These are phyloP conservation scores for Mariannaea elegans DNA, from an alignment of 2,329 filamentous ascomycete genomes.

Conservation along the genomic window DNA sequence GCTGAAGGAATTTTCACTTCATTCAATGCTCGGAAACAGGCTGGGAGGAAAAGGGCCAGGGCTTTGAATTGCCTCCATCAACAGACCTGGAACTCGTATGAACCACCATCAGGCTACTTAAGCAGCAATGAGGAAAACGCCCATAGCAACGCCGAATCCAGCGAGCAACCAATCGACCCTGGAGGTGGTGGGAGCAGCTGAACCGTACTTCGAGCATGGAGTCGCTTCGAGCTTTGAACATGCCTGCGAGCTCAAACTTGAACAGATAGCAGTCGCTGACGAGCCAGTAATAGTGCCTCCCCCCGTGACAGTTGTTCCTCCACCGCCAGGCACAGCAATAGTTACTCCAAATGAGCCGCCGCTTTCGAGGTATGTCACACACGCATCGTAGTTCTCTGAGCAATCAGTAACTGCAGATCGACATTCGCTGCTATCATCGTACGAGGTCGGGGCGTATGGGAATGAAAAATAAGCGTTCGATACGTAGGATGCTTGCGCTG, in stretches of 20 bases:
- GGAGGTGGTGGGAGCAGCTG: constrained; percentile 23
- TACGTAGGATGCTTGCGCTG: constrained; percentile 59
- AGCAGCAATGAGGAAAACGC: constrained; percentile 21
- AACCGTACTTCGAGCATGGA: constrained; percentile 48
- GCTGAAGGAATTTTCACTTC: too few relatives aligned
- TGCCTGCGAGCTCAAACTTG: constrained; percentile 61
- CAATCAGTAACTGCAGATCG: constrained; percentile 61
- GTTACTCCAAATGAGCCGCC: constrained; percentile 60
- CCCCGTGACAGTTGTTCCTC: constrained; percentile 61
- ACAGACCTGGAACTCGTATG: background rate
- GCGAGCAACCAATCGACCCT: constrained; percentile 18
- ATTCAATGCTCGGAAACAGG: background rate
- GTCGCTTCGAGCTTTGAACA: constrained; percentile 56
- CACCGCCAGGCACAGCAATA: constrained; percentile 62
- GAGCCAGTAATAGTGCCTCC: constrained; percentile 50
- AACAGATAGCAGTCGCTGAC: constrained; percentile 63
- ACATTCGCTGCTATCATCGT: constrained; percentile 60
- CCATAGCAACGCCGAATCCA: constrained; percentile 25
- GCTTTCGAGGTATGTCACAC: constrained; percentile 58
- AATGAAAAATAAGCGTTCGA: constrained; percentile 68
- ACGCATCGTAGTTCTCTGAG: constrained; percentile 62
- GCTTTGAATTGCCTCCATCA: background rate
- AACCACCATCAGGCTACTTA: constrained; percentile 11
- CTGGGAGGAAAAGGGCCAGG: background rate
- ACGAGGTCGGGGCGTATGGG: constrained; percentile 64